A percentile compares a stretch with the other conserved stretches of the same genome.
Conservation (phyloP, 139 green algal genomes). For the Raphidocelis subcapitata region DNA sequence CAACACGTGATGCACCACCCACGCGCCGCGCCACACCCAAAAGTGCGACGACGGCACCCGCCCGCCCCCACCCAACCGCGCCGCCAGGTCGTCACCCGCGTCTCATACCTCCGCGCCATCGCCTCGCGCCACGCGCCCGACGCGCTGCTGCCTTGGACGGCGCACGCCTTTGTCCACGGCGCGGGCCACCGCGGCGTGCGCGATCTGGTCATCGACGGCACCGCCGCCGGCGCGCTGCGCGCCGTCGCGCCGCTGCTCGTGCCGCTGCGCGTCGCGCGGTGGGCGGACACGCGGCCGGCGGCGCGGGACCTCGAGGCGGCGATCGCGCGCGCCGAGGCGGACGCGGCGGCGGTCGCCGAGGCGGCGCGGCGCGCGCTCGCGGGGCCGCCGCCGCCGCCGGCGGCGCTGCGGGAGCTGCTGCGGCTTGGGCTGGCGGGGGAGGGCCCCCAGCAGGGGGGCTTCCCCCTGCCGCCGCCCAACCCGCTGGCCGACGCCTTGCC, state of each 20-base stretch:
- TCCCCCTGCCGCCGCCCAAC: background rate
- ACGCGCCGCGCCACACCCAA: too few relatives aligned
- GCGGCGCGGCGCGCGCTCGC: background rate
- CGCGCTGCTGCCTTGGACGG: background rate
- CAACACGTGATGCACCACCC: background rate
- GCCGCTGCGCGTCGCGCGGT: conserved; percentile 34
- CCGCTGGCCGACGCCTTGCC: too few relatives aligned
- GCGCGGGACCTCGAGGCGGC: conserved; percentile 13
- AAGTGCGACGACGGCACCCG: too few relatives aligned
- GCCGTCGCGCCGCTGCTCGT: conserved; percentile 34
- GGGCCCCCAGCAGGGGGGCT: background rate
- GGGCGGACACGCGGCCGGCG: conserved; percentile 1
- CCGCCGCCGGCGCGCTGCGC: conserved; percentile 8
- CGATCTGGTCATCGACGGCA: conserved; percentile 15
- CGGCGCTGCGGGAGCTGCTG: background rate
- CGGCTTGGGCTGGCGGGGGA: background rate
- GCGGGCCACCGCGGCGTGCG: conserved; percentile 18
- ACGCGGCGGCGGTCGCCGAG: background rate
- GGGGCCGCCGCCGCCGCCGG: background rate
- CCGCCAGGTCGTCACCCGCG: conserved; percentile 28
- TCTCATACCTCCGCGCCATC: conserved; percentile 59
- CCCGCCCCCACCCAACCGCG: too few relatives aligned
- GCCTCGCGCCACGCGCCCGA: conserved; percentile 22
- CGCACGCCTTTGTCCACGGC: conserved; percentile 43
- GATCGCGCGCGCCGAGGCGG: background rate